Evolutionary conservation across 2,329 filamentous ascomycete genomes (phyloP), one percentile per base, ranked within the genome.

Genomic region (Dactylellina leptospora): DNA sequence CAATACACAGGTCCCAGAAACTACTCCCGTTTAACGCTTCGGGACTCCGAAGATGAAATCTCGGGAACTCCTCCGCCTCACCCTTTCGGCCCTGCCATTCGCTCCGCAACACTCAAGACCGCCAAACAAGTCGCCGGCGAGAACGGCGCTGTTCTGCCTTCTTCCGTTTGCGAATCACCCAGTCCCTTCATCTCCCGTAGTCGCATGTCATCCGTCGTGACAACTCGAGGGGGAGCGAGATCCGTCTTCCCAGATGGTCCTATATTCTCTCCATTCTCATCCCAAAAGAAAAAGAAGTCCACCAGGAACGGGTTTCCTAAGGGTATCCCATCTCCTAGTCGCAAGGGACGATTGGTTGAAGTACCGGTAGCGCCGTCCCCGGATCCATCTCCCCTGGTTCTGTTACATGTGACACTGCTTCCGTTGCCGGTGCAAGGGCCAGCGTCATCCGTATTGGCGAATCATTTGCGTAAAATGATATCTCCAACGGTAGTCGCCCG

Each of bases 381-480:
- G 59, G 85, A 86, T 51, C 78, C 80, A 0, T 78, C 82, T n/a
- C 91, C 91, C 1, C 83, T 95, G 1, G 89, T 95, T 0, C 82
- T 95, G 48, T 82, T 95, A 2, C 91, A 95, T 76, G 88, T 91
- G 33, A 93, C 90, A 0, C 82, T 93, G 0, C 81, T 95, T 3
- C 90, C 91, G 0, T 82, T 91, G 8, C 83, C 86, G 40, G 6
- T 79, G 82, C 13, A 85, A 84, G 77, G 80, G 78, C 3, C 81
- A 87, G n/a, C 84, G 83, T 23, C 85, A 87, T 73, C 86, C 86
- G 28, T 90, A 87, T 85, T 84, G 85, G 47, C 81, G 89, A 66
- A 81, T 33, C 68, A 73, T 36, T 33, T 93, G 1, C 86, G 88
- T 74, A 87, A 90, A 58, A 88, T 89, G 68, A 82, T 91, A 2